Evolutionary conservation across 164 flowering plant species (phyloP), one percentile per base, ranked within the genome.

Genomic region (Vitis rupestris): DNA sequence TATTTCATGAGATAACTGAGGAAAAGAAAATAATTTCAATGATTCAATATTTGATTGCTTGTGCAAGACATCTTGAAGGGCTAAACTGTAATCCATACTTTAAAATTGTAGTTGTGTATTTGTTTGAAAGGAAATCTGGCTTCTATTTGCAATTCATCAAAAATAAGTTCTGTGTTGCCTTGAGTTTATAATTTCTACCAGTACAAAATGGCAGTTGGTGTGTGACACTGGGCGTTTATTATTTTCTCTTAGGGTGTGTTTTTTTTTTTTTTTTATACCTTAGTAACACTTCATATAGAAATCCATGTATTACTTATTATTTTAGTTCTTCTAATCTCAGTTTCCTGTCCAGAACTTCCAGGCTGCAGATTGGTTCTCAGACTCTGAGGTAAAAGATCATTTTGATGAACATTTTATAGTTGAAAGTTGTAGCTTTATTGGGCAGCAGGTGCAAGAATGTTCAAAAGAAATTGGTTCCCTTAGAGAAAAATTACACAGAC

Each of bases 391-490:
- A 61, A 75, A 70, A 16, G 79, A 74, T 9, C 64, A 73, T 50
- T 63, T 64, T 8, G 79, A 81, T 76, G 82, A 61, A 10, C 61
- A 54, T 72, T 47, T 15, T 19, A 61, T 71, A 10, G 50, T 31
- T 73, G 90, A 89, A 63, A 55, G 69, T 50, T 65, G 66, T 70
- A 67, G 63, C 55, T 64, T 37, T 63, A 29, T 86, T 66, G 69
- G 67, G 48, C 67, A 55, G 74, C 73, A 77, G 50, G 68, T 90
- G 70, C 81, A 79, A 73, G 83, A 83, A 68, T 78, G 85, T 59
- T 44, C 59, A 49, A 56, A 48, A 31, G 84, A 77, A 57, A 78
- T 89, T 67, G 78, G 72, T 71, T 51, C 52, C 65, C 53, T 89
- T 27, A 83, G 78, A 70, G 88, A 78, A 64, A 82, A 74, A 64